Evolutionary conservation across 2,329 filamentous ascomycete species (phyloP).

Genomic region (Exophiala sp.): DNA sequence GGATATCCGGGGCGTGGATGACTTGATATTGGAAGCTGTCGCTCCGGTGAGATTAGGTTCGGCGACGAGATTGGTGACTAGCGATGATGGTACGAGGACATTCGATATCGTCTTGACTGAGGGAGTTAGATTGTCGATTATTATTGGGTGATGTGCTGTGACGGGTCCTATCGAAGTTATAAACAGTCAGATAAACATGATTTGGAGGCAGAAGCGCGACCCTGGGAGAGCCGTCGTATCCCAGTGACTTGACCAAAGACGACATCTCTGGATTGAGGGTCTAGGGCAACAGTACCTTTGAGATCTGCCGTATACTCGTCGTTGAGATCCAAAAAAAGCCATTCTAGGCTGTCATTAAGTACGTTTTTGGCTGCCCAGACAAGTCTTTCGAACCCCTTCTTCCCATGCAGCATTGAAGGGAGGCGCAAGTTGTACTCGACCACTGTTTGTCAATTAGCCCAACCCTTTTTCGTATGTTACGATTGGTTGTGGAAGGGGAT

Average conservation of each 20-base stretch:
- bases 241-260: too few relatives aligned
- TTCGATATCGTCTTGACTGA: conserved; percentile 27
- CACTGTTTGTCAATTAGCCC: conserved; percentile 45
- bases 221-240: too few relatives aligned
- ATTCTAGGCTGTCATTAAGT: conserved; percentile 48
- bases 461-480: neutral
- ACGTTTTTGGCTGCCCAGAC: conserved; percentile 74
- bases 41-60: neutral
- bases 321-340: conserved; percentile 19
- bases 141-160: conserved; percentile 33
- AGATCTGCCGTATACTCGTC: neutral
- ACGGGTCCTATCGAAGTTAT: conserved; percentile 8
- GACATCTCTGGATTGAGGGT: neutral
- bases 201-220: too few relatives aligned
- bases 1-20: conserved; percentile 24
- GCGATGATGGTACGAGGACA: conserved; percentile 23
- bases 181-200: too few relatives aligned
- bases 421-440: conserved; percentile 70
- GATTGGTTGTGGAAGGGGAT: too few relatives aligned
- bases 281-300: neutral
- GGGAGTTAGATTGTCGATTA: conserved; percentile 31
- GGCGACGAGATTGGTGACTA: neutral
- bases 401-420: conserved; percentile 73
- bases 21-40: neutral
- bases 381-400: conserved; percentile 73